Evolutionary conservation across 2,329 filamentous ascomycete genomes (phyloP), one percentile per base, ranked within the genome.

Genomic region (Phialocephala subalpina): DNA sequence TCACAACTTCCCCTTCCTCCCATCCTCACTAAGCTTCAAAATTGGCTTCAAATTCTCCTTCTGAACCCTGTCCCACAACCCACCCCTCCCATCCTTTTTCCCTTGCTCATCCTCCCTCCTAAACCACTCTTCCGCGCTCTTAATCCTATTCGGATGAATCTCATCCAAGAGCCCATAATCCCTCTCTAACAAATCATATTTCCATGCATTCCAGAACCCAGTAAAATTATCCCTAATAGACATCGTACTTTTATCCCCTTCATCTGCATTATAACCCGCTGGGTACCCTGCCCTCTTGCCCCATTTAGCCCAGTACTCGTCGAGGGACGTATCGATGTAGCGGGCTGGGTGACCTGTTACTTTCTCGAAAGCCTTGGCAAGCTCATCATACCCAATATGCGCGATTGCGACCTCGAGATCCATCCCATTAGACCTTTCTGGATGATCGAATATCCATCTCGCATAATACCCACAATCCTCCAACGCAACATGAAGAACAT

Each of bases 111-210:
- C 76, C 69, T 82, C 78, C 8, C 68, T 71, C 3, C 73, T 67
- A 56, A 86, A 82, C 78, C 81, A 87, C 67, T 86, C 80, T 70
- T 84, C 82, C 0, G 79, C 82, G 38, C 75, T 82, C 70, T 73
- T 80, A 63, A 84, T 81, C n/a, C 84, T 76, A 1, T 71, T 71
- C 0, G 84, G 84, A 70, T 83, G 78, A 58, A 87, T 86, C 73
- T 83, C 78, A 70, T 86, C 84, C 49, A 87, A 73, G 20, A 86
- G 67, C 16, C 70, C 75, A 70, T 84, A 85, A 70, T 87, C 80
- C 58, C 83, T 78, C 65, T 73, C 72, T 1, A 84, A 69, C 5
- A 85, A 67, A 1, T 80, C 80, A 62, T 79, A 61, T 55, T 75
- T 78, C 77, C 79, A 86, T 60, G 81, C 65, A 63, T 79, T 82